A percentile compares a stretch with the other conserved stretches of the same genome.
phyloP scores from a whole-genome alignment of 768 basidiomycete species.

The Lactifluus piperatus region DNA sequence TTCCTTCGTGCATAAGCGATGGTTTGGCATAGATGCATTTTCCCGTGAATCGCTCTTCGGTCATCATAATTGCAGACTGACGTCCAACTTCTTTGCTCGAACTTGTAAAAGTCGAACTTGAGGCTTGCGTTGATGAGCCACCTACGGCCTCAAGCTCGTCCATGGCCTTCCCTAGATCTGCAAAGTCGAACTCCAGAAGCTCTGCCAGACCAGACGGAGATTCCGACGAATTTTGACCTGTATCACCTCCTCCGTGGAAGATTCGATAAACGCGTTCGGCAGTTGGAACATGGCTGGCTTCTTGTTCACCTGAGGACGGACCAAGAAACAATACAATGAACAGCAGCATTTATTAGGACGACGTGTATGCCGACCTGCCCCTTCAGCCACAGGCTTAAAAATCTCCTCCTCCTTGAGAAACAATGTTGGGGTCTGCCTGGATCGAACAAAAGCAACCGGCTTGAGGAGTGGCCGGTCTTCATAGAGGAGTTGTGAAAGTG shows the following conservation, averaged over 20 bases:
- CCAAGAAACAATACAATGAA: neutral
- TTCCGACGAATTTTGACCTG: neutral
- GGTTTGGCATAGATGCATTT: slow-evolving; percentile 30
- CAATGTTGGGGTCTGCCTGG: slow-evolving; percentile 40
- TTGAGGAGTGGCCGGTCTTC: slow-evolving; percentile 51
- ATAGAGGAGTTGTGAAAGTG: slow-evolving; percentile 48
- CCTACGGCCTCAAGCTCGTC: slow-evolving; percentile 30
- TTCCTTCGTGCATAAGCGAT: neutral
- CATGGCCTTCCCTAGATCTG: slow-evolving; percentile 43
- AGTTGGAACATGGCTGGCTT: slow-evolving; percentile 54
- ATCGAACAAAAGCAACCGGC: slow-evolving; percentile 65
- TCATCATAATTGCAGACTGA: slow-evolving; percentile 6
- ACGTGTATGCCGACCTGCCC: slow-evolving; percentile 34
- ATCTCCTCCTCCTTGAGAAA: slow-evolving; percentile 55
- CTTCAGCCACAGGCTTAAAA: slow-evolving; percentile 43
- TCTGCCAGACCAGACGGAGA: slow-evolving; percentile 19
- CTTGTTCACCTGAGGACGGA: slow-evolving; percentile 34
- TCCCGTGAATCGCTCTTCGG: slow-evolving; percentile 33
- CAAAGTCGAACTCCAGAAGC: slow-evolving; percentile 47
- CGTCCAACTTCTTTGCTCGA: neutral
- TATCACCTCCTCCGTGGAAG: slow-evolving; percentile 36
- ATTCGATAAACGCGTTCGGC: slow-evolving; percentile 58
- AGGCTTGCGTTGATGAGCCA: slow-evolving; percentile 7
- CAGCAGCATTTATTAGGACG: neutral
- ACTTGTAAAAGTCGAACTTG: neutral